Evolutionary conservation across 305 asterid genomes (phyloP), one percentile per base, ranked within the genome.

Genomic region (Plantago rigida): DNA sequence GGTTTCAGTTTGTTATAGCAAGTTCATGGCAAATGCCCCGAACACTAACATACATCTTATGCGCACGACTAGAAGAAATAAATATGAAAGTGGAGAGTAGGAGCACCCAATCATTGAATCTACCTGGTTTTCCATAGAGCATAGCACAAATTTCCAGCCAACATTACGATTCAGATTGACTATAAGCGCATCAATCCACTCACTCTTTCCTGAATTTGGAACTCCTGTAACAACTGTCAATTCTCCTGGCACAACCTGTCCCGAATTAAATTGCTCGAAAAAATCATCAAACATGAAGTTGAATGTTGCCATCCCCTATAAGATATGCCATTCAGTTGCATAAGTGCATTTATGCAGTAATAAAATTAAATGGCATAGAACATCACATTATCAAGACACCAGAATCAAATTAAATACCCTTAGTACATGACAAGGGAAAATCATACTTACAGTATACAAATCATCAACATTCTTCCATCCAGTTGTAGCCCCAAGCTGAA

Each of bases 161-260:
- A 75, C 94, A 50, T 69, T 81, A 39, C 58, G 87, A 71, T 88
- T 92, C 70, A 92, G 93, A 74, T 92, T 92, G 87, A 94, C 84
- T 64, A 92, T 49, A 58, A 92, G 94, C 72, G 98, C 95, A 77
- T 92, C 96, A 71, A 92, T 92, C 98, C 98, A 88, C 73, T 92
- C 98, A 71, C 98, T 88, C 89, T 92, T 92, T 70, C 95, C 98
- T 9, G 98, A 92, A 83, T 92, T 92, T 15, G 98, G 98, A 67
- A 92, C 94, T 69, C 96, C 98, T 28, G 98, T 88, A 55, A 92
- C 87, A 68, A 92, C 69, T 58, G 96, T 84, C 76, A 92, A 72
- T 78, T 92, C 98, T 50, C 98, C 98, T 1, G 96, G 98, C 63
- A 92, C 93, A 69, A 88, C 89, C 98, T 92, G 87, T 71, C 63